A percentile compares a stretch with the other conserved stretches of the same genome.
Conservation (phyloP, 129 eudicot genomes). For the Oenanthe sinensis region DNA sequence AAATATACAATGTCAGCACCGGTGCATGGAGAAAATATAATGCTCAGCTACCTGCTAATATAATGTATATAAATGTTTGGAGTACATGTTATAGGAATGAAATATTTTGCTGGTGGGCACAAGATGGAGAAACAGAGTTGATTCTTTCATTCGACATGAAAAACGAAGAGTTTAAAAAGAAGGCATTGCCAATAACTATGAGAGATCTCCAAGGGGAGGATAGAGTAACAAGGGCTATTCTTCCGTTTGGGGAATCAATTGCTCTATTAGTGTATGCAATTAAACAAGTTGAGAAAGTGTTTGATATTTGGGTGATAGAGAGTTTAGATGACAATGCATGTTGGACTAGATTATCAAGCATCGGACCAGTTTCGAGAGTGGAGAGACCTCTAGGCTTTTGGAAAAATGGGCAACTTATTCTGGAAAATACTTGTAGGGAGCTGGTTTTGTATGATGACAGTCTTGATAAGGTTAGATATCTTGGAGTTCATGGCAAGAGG, state of each 20-base stretch:
- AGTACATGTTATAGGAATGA: slow-evolving; percentile 18
- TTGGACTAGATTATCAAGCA: slow-evolving; percentile 25
- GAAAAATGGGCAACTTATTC: slow-evolving; percentile 21
- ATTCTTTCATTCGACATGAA: slow-evolving; percentile 36
- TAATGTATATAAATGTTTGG: slow-evolving; percentile 18
- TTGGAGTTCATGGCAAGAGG: slow-evolving; percentile 19
- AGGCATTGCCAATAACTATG: slow-evolving; percentile 23
- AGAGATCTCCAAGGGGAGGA: slow-evolving; percentile 15
- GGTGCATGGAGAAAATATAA: slow-evolving; percentile 26
- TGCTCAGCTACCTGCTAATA: slow-evolving; percentile 6
- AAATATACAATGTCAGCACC: slow-evolving; percentile 18
- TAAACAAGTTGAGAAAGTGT: slow-evolving; percentile 17
- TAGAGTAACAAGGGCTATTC: slow-evolving; percentile 21
- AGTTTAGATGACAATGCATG: slow-evolving; percentile 10
- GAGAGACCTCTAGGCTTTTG: slow-evolving; percentile 37
- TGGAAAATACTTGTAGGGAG: slow-evolving; percentile 22
- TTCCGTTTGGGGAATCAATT: slow-evolving; percentile 12
- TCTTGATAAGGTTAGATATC: not conserved
- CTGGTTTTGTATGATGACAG: slow-evolving; percentile 18
- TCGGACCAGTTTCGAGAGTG: slow-evolving; percentile 27
- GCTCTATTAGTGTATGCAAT: slow-evolving; percentile 24
- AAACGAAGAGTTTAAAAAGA: slow-evolving; percentile 23
- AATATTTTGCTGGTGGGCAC: slow-evolving; percentile 38
- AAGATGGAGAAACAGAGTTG: slow-evolving; percentile 21
- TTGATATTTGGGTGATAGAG: slow-evolving; percentile 30